Conservation (phyloP, 208 protist genomes). For the Naegleria fowleri region DNA sequence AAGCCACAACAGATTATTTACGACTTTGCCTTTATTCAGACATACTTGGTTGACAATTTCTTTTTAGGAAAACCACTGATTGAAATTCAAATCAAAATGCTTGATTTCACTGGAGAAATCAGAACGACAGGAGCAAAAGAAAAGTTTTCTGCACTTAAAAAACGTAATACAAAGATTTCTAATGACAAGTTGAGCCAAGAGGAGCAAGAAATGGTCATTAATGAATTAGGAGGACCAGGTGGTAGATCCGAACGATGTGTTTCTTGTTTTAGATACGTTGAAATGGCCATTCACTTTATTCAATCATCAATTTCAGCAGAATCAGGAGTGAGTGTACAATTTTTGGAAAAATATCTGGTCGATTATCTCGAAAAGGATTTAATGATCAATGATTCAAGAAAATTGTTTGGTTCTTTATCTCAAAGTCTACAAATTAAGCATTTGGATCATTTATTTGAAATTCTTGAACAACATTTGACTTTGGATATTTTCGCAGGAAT, state of each 20-base stretch:
- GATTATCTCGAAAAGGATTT: background rate
- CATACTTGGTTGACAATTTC: background rate
- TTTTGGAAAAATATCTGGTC: background rate
- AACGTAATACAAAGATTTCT: background rate
- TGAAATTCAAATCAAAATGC: background rate
- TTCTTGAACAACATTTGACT: background rate
- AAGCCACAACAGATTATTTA: background rate
- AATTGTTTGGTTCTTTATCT: background rate
- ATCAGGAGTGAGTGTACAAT: background rate
- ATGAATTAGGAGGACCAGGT: background rate
- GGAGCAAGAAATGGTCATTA: background rate
- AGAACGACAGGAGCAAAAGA: background rate
- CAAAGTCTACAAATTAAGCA: background rate
- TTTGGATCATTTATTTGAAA: background rate
- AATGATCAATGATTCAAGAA: background rate
- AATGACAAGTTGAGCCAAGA: background rate
- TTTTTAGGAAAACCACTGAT: background rate
- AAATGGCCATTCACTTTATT: conserved; percentile 23
- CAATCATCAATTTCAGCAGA: background rate
- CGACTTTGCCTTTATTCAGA: background rate
- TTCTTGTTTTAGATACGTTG: background rate
- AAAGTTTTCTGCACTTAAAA: background rate
- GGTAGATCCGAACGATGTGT: background rate
- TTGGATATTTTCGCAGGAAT: background rate
- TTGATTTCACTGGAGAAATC: background rate